Evolutionary conservation across 306 rosid species (phyloP).

Genomic region (Lithocarpus polystachyus): DNA sequence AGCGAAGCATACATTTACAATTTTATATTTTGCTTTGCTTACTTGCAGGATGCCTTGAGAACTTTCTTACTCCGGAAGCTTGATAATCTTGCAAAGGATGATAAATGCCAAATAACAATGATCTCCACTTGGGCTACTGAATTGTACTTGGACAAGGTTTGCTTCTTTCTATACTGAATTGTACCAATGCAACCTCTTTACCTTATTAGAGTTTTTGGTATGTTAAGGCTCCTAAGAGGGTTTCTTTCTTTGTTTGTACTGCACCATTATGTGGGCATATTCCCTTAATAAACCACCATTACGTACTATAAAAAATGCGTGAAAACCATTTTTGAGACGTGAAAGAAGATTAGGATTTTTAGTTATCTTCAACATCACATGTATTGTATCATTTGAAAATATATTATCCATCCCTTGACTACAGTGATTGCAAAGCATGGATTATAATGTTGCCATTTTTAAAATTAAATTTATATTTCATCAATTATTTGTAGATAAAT

Average conservation of each 20-base stretch:
- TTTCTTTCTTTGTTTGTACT: too few species aligned
- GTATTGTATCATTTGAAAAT: slow-evolving; percentile 7
- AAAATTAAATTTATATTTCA: slow-evolving; percentile 24
- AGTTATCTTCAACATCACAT: slow-evolving; percentile 12
- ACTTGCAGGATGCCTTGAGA: slow-evolving; percentile 85
- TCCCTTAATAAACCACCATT: too few species aligned
- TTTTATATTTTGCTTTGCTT: slow-evolving; percentile 20
- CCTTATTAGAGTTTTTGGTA: too few species aligned
- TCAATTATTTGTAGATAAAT: slow-evolving; percentile 59
- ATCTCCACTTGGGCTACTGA: slow-evolving; percentile 97
- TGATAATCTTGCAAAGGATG: slow-evolving; percentile 73
- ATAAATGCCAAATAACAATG: slow-evolving; percentile 99
- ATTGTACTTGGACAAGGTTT: slow-evolving; percentile 93
- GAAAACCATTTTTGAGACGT: not conserved
- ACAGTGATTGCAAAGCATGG: not conserved
- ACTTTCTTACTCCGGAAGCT: slow-evolving; percentile 88
- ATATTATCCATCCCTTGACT: not conserved
- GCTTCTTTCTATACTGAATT: slow-evolving; percentile 14
- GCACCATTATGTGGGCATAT: too few species aligned
- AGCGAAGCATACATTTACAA: slow-evolving; percentile 7
- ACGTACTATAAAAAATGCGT: not conserved
- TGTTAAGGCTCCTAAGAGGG: too few species aligned
- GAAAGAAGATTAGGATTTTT: slow-evolving; percentile 12
- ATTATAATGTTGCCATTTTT: slow-evolving; percentile 4
- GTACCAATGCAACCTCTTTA: too few species aligned